A percentile compares a stretch with the other conserved stretches of the same genome.
Conservation (phyloP, 345 rosid species). For the Salix brachista region DNA sequence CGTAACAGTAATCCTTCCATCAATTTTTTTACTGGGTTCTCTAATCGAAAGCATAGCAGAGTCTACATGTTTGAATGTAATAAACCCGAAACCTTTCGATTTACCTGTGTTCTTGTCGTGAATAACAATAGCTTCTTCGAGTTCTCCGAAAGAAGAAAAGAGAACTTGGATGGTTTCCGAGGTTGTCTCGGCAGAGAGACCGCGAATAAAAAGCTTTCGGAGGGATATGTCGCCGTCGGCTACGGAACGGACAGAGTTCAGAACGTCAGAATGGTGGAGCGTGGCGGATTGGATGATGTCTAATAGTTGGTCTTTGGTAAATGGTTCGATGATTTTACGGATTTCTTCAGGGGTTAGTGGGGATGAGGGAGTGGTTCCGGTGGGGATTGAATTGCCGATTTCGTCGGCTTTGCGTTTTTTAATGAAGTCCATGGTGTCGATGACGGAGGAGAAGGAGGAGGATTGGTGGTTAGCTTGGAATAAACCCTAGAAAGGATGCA, state of each 20-base stretch:
- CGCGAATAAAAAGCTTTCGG: constrained; percentile 27
- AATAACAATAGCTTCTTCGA: constrained; percentile 32
- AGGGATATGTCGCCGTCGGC: constrained; percentile 20
- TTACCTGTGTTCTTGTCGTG: constrained; percentile 29
- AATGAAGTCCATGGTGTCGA: constrained; percentile 20
- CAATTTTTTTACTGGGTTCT: constrained; percentile 44
- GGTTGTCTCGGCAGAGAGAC: constrained; percentile 24
- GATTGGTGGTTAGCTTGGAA: not conserved
- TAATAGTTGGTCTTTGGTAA: constrained; percentile 27
- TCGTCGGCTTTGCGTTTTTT: constrained; percentile 33
- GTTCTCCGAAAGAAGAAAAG: constrained; percentile 26
- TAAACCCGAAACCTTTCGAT: constrained; percentile 32
- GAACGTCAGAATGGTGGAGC: constrained; percentile 23
- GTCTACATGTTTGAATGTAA: constrained; percentile 27
- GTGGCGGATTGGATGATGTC: constrained; percentile 28
- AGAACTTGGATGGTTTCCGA: constrained; percentile 20
- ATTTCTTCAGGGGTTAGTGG: constrained; percentile 22
- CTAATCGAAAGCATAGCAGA: constrained; percentile 23
- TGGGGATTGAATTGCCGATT: not conserved
- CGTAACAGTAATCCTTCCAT: constrained; percentile 33
- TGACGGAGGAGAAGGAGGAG: not conserved
- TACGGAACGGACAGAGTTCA: constrained; percentile 26
- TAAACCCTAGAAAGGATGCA: not conserved
- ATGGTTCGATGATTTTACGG: constrained; percentile 25
- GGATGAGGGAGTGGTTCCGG: not conserved